Evolutionary conservation across 495 filamentous ascomycete genomes (phyloP), one percentile per base, ranked within the genome.

Genomic region (Hypoxylon intermedium): DNA sequence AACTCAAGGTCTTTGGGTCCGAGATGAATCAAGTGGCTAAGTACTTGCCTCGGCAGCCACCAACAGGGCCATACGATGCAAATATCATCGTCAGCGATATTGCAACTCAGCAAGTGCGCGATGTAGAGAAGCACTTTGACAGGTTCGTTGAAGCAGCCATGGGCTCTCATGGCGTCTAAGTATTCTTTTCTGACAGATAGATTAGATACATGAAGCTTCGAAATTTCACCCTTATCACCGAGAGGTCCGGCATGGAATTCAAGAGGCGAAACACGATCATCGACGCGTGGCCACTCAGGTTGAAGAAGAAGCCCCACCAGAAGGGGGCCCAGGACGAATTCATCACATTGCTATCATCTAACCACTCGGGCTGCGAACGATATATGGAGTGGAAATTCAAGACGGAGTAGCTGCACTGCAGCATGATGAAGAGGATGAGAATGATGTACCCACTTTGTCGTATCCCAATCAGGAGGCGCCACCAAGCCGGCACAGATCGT

Each of bases 381-480:
- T 78, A 74, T 53, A 60, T 74, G 11, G 72, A 78, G 63, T 78
- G 75, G 73, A 67, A 16, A 33, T 47, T 28, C 16, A 55, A 28
- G 55, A 56, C 7, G 24, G 24, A 23, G 38, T 28, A 33, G 24
- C 15, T 11, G 31, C 31, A 37, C n/a, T n/a, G n/a, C n/a, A 37
- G 15, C 15, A 15, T 34, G 31, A 6, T 34, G 3, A 34, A 11
- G 31, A 12, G 9, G 9, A 12, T 34, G n/a, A 37, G 12, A 15
- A 15, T 15, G 34, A 2, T 12, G 34, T 13, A 5, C 6, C n/a
- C 2, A 37, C n/a, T 15, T 5, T 5, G 6, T 2, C 34, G 11
- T 37, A 3, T 26, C 24, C 24, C n/a, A n/a, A n/a, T n/a, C n/a
- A n/a, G n/a, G n/a, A n/a, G n/a, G n/a, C n/a, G n/a, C n/a, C n/a